Evolutionary conservation across 1,284 basidiomycete species (phyloP), one percentile per base, ranked within the genome.

Genomic region (Leucoagaricus sp.): DNA sequence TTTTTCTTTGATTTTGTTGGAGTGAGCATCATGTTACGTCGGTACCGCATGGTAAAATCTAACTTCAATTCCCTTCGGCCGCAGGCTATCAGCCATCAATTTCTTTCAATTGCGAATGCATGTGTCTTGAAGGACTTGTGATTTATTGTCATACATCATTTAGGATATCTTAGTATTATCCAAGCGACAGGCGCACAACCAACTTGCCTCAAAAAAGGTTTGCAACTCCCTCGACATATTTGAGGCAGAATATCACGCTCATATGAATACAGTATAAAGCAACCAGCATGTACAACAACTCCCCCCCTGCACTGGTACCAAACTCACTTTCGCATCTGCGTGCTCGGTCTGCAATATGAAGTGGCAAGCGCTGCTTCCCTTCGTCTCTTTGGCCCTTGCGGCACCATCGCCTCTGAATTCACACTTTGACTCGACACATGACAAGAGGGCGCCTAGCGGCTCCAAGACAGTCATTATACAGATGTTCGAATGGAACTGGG

Each of bases 401-500:
- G 36, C 51, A 4, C 51, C 55, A 21, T 9, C 41, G 17, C 29
- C 57, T 41, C 17, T 23, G 6, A 21, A 6, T 5, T 23, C 17
- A 21, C 12, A 19, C 9, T 48, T 45, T 19, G 60, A 58, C 36
- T 41, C 36, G 6, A 57, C 53, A 1, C 21, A 51, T 17, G 25
- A 46, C 17, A 41, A 49, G 23, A 29, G 72, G 13, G 68, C 69
- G 9, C 74, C 74, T 1, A 63, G 71, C 34, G 72, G 71, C 4
- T 60, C 65, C 8, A 78, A 76, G 50, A 66, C 69, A 13, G 80
- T 83, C 53, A 81, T 83, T 59, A 73, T 81, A n/a, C 80, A 84
- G 64, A 78, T 84, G 77, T 84, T 84, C 61, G 73, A 82, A 61
- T 84, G 82, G 82, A 74, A 60, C 23, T 84, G 81, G 81, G 71